phyloP scores from a whole-genome alignment of 306 rosid genomes.

The Fragaria iinumae region DNA sequence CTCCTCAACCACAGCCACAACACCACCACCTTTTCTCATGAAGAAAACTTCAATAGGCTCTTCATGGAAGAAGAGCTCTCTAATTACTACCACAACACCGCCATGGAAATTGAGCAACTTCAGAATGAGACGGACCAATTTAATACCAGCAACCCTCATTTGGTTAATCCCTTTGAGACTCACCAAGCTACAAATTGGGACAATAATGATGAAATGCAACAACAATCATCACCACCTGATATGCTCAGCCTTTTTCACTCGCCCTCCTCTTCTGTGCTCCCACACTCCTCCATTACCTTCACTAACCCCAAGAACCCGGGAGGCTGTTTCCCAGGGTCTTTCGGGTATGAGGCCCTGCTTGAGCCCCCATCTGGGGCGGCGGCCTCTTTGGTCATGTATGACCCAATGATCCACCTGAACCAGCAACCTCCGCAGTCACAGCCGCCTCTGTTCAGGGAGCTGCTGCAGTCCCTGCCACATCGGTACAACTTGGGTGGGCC shows the following conservation, averaged over 20 bases:
- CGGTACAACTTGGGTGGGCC: conserved; percentile 65
- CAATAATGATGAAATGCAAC: conserved; percentile 31
- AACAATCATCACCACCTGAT: conserved; percentile 56
- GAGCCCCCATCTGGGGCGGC: background rate
- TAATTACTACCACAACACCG: conserved; percentile 33
- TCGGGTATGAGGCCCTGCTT: conserved; percentile 22
- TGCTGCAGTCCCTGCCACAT: conserved; percentile 67
- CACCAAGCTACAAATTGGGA: conserved; percentile 10
- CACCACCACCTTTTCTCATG: conserved; percentile 27
- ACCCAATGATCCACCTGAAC: conserved; percentile 74
- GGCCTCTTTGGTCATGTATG: conserved; percentile 30
- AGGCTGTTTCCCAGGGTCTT: conserved; percentile 38
- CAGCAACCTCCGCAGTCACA: conserved; percentile 83
- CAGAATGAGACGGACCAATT: conserved; percentile 41
- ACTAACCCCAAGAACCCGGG: conserved; percentile 39
- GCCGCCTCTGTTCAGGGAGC: conserved; percentile 68
- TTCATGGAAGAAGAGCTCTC: conserved; percentile 60
- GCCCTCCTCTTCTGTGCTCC: conserved; percentile 53
- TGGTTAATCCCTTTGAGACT: conserved; percentile 22
- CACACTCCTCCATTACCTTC: conserved; percentile 48
- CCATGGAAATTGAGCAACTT: conserved; percentile 39
- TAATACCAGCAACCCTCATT: conserved; percentile 16
- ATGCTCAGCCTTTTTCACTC: conserved; percentile 68
- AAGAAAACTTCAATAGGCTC: conserved; percentile 46
- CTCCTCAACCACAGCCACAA: conserved; percentile 9